phyloP scores from a whole-genome alignment of 495 filamentous ascomycete genomes.

The Thozetella sp. region DNA sequence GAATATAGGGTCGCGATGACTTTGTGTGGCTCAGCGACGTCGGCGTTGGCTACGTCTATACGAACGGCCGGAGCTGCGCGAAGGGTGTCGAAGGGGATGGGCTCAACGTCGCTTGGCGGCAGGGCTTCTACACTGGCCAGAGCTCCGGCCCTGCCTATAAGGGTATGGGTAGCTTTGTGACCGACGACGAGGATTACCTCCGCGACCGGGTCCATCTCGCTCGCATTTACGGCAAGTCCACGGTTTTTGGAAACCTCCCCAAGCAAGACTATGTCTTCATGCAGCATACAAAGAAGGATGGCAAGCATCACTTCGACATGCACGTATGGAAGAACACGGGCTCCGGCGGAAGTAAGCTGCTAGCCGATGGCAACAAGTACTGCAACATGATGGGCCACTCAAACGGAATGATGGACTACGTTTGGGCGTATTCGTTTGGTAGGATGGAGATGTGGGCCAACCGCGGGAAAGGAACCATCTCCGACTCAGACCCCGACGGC shows the following conservation, averaged over 20 bases:
- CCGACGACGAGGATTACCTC: background rate
- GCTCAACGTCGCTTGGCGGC: slow-evolving; percentile 7
- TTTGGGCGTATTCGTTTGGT: slow-evolving; percentile 28
- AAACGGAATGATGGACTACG: slow-evolving; percentile 43
- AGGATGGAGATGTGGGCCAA: slow-evolving; percentile 5
- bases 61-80: slow-evolving; percentile 21
- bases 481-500: background rate
- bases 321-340: slow-evolving; percentile 16
- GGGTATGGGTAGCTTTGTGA: background rate
- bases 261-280: slow-evolving; percentile 8
- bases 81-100: slow-evolving; percentile 9
- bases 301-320: background rate
- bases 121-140: background rate
- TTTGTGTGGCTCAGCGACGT: slow-evolving; percentile 26
- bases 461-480: slow-evolving; percentile 8
- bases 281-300: background rate
- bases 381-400: slow-evolving; percentile 14
- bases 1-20: slow-evolving; percentile 17
- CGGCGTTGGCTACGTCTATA: slow-evolving; percentile 19
- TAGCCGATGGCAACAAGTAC: slow-evolving; percentile 13
- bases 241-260: background rate
- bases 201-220: slow-evolving; percentile 12
- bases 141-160: background rate
- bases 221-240: slow-evolving; percentile 3
- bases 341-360: slow-evolving; percentile 12